These are phyloP conservation scores for Lachnellula arida DNA, from an alignment of 2,329 filamentous ascomycete species.

Conservation along the genomic window DNA sequence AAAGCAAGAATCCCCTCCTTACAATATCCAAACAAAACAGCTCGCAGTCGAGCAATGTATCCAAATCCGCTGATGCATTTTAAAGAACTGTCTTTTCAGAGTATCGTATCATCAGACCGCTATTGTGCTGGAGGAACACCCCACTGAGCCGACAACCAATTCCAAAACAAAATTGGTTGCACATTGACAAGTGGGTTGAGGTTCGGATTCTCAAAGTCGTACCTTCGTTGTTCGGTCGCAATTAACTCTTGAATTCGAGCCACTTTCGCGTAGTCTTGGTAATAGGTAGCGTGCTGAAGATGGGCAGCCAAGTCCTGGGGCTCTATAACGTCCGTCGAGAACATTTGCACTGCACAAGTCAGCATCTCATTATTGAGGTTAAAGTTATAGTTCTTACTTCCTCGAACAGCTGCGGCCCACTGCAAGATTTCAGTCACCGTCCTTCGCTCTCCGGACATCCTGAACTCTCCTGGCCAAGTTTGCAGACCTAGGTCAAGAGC, in stretches of 20 bases:
- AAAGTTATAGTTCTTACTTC: constrained; percentile 35
- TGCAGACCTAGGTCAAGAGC: constrained; percentile 57
- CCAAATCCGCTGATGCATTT: background rate
- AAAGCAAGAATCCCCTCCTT: background rate
- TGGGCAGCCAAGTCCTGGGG: constrained; percentile 17
- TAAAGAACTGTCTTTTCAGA: background rate
- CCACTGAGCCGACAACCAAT: constrained; percentile 52
- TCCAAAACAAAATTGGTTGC: constrained; percentile 45
- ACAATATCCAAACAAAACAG: background rate
- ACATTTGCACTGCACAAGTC: constrained; percentile 9
- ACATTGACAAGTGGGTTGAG: constrained; percentile 51
- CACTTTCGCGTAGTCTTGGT: constrained; percentile 44
- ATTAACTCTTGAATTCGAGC: constrained; percentile 57
- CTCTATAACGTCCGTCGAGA: constrained; percentile 20
- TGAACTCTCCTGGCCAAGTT: constrained; percentile 64
- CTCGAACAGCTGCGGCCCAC: constrained; percentile 44
- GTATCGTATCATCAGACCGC: background rate
- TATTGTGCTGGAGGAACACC: constrained; percentile 13
- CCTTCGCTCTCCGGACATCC: constrained; percentile 63
- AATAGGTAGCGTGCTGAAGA: constrained; percentile 16
- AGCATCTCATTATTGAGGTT: background rate
- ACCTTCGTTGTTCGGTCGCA: constrained; percentile 63
- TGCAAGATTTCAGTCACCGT: constrained; percentile 55
- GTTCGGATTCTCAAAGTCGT: constrained; percentile 57
- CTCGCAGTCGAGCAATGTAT: background rate